Evolutionary conservation across 2,329 filamentous ascomycete genomes (phyloP).

Genomic region (Fusarium sp.): DNA sequence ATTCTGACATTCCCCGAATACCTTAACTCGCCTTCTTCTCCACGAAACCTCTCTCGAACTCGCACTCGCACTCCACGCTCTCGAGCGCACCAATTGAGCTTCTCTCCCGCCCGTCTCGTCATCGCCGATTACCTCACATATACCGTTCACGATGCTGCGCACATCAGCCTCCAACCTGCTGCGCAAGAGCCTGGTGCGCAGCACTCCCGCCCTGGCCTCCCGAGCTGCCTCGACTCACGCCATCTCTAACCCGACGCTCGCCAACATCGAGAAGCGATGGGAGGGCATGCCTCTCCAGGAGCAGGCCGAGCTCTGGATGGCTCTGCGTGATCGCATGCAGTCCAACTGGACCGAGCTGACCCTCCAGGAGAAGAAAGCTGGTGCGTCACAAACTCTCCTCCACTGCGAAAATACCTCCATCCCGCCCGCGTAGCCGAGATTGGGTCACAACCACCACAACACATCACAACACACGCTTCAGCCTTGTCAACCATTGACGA

Average conservation of each 20-base stretch:
- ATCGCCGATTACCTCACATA: conserved; percentile 30
- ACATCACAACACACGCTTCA: conserved; percentile 5
- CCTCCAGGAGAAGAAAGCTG: conserved; percentile 97
- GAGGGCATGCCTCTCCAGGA: conserved; percentile 97
- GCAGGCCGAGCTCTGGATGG: conserved; percentile 99
- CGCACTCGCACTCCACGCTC: conserved; percentile 37
- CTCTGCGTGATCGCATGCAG: conserved; percentile 98
- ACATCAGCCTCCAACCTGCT: conserved; percentile 64
- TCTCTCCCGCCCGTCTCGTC: conserved; percentile 14
- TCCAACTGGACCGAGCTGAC: conserved; percentile 96
- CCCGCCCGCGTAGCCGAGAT: conserved; percentile 44
- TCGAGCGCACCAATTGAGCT: conserved; percentile 53
- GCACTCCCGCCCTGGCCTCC: conserved; percentile 60
- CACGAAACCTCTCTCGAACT: conserved; percentile 39
- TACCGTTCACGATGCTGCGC: conserved; percentile 63
- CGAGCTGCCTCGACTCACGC: conserved; percentile 80
- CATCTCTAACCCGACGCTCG: conserved; percentile 96
- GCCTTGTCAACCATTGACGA: conserved; percentile 27
- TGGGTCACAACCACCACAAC: conserved; percentile 24
- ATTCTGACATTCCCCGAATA: conserved; percentile 40
- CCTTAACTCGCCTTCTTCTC: conserved; percentile 38
- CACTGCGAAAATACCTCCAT: conserved; percentile 51
- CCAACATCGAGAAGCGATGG: conserved; percentile 99
- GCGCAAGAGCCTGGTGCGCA: conserved; percentile 61
- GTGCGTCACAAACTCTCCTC: conserved; percentile 69